phyloP scores from a whole-genome alignment of 129 eudicot species.

The Silybum marianum region DNA sequence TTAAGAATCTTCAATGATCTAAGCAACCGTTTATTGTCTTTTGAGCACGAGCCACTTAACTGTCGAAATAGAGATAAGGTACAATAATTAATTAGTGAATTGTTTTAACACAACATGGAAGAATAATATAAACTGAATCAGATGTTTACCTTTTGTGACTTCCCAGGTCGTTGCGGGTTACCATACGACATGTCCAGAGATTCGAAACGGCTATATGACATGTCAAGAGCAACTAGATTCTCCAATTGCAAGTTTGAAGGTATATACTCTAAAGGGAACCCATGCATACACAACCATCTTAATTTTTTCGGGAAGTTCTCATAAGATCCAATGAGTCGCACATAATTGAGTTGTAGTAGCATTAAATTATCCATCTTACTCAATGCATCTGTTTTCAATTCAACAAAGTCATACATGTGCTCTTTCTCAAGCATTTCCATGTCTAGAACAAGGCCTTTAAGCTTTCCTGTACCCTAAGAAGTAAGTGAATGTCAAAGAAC shows the following conservation, averaged over 20 bases:
- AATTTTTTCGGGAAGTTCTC: background rate
- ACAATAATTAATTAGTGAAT: background rate
- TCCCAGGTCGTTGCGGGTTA: background rate
- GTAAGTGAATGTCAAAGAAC: no score
- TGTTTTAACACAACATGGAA: background rate
- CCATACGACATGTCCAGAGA: background rate
- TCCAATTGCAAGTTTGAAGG: background rate
- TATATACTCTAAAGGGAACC: background rate
- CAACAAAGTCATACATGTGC: no score
- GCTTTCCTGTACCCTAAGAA: no score
- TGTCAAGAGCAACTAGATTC: background rate
- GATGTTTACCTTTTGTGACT: background rate
- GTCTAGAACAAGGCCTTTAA: no score
- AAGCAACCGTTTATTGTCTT: background rate
- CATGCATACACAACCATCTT: background rate
- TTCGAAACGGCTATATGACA: background rate
- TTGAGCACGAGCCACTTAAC: background rate
- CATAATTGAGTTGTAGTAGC: no score
- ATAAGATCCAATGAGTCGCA: background rate
- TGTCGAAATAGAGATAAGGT: background rate
- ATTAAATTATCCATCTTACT: no score
- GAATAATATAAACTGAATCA: background rate
- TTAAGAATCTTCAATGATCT: constrained; percentile 29
- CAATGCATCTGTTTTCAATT: no score
- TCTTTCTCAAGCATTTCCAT: no score